These are phyloP conservation scores for Populus hybrid DNA, from an alignment of 441 rosid species.

Conservation along the genomic window DNA sequence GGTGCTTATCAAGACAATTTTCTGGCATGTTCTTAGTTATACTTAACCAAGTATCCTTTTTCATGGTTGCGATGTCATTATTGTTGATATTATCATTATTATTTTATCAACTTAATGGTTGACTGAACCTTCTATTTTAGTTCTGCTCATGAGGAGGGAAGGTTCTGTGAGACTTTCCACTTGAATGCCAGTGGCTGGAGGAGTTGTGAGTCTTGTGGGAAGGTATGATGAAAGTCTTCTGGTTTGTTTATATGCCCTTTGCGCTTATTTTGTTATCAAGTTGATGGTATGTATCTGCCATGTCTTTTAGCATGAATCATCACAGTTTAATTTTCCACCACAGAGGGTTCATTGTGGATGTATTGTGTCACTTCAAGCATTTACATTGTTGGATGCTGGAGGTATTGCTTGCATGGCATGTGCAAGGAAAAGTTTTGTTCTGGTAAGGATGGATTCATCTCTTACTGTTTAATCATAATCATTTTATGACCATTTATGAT, in stretches of 20 bases:
- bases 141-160: slow-evolving; percentile 77
- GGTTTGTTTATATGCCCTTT: slow-evolving; percentile 15
- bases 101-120: slow-evolving; percentile 6
- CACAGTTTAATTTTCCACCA: slow-evolving; percentile 31
- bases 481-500: background rate
- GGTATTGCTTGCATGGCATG: slow-evolving; percentile 89
- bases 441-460: slow-evolving; percentile 50
- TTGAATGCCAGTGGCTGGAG: slow-evolving; percentile 81
- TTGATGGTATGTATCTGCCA: slow-evolving; percentile 8
- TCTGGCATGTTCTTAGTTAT: background rate
- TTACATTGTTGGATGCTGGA: slow-evolving; percentile 80
- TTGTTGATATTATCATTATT: background rate
- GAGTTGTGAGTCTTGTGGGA: slow-evolving; percentile 84
- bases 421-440: slow-evolving; percentile 52
- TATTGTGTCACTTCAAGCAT: slow-evolving; percentile 64
- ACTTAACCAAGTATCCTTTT: background rate
- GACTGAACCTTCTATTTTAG: slow-evolving; percentile 38
- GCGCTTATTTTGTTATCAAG: slow-evolving; percentile 2
- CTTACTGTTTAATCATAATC: background rate
- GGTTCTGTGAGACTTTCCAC: too few species aligned
- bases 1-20: background rate
- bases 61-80: background rate
- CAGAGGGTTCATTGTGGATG: slow-evolving; percentile 98
- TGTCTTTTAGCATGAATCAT: slow-evolving; percentile 20
- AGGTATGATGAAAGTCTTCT: slow-evolving; percentile 49